Evolutionary conservation across 805 yeast genomes (phyloP).

Genomic region (Candida wancherniae): DNA sequence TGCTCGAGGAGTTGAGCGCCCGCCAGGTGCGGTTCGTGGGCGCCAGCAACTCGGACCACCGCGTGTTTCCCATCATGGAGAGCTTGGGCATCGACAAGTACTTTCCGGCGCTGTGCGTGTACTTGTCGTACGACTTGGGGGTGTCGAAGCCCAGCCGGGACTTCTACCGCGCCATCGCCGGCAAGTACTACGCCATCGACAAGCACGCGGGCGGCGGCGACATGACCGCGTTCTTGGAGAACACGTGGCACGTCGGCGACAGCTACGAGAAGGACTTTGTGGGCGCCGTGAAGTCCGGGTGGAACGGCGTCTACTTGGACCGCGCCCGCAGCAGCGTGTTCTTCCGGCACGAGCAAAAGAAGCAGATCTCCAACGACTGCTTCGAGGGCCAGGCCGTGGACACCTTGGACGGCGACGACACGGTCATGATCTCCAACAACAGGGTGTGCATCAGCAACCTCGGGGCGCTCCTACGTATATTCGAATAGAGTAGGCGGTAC

Average conservation of each 20-base stretch:
- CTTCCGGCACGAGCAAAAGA: conserved; percentile 8
- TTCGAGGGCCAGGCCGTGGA: conserved; percentile 12
- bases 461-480: conserved; percentile 7
- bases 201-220: background rate
- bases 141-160: conserved; percentile 46
- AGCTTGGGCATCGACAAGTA: conserved; percentile 42
- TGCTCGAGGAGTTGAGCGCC: conserved; percentile 30
- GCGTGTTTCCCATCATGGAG: conserved; percentile 43
- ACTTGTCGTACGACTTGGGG: conserved; percentile 55
- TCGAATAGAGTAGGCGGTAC: too few species aligned
- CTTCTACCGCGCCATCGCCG: conserved; percentile 32
- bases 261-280: conserved; percentile 49
- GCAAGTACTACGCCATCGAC: conserved; percentile 3
- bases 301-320: conserved; percentile 57
- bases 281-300: conserved; percentile 52
- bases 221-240: conserved; percentile 12
- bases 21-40: conserved; percentile 38
- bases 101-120: conserved; percentile 37
- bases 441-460: conserved; percentile 21
- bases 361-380: conserved; percentile 12
- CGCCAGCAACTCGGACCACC: conserved; percentile 59
- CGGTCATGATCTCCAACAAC: conserved; percentile 31
- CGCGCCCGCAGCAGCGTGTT: conserved; percentile 26
- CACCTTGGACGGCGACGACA: conserved; percentile 12
- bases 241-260: conserved; percentile 67